phyloP scores from a whole-genome alignment of 331 rosid genomes.

The Telfairia occidentalis region DNA sequence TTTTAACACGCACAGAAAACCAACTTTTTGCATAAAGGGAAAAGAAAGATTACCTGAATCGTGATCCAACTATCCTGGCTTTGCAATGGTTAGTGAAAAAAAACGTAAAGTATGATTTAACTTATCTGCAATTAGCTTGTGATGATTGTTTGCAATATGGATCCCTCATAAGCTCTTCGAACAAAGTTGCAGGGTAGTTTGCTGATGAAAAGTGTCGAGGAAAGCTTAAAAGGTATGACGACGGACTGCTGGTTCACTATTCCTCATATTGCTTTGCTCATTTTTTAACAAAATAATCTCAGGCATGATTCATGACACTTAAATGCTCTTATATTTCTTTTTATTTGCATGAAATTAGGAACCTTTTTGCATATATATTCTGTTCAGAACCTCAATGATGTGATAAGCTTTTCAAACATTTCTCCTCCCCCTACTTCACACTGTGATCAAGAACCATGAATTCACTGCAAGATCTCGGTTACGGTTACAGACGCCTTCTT shows the following conservation, averaged over 20 bases:
- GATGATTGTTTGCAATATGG: background rate
- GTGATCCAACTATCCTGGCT: constrained; percentile 8
- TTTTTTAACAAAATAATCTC: background rate
- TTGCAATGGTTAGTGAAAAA: background rate
- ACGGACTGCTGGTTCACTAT: background rate
- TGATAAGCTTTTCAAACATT: background rate
- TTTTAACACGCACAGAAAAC: background rate
- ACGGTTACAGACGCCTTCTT: background rate
- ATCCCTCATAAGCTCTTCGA: background rate
- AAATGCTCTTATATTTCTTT: background rate
- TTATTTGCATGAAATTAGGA: background rate
- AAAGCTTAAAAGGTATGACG: background rate
- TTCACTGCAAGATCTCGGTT: background rate
- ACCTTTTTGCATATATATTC: background rate
- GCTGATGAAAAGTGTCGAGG: constrained; percentile 2
- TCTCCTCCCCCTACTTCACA: background rate
- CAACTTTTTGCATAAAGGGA: background rate
- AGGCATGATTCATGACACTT: background rate
- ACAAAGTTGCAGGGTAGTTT: background rate
- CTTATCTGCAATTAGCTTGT: background rate
- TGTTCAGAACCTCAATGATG: background rate
- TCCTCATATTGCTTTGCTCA: background rate
- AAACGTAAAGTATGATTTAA: background rate
- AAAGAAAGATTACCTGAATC: background rate
- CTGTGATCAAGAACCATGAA: background rate